phyloP scores from a whole-genome alignment of 2,329 filamentous ascomycete species.

The Pyrenophora teres region DNA sequence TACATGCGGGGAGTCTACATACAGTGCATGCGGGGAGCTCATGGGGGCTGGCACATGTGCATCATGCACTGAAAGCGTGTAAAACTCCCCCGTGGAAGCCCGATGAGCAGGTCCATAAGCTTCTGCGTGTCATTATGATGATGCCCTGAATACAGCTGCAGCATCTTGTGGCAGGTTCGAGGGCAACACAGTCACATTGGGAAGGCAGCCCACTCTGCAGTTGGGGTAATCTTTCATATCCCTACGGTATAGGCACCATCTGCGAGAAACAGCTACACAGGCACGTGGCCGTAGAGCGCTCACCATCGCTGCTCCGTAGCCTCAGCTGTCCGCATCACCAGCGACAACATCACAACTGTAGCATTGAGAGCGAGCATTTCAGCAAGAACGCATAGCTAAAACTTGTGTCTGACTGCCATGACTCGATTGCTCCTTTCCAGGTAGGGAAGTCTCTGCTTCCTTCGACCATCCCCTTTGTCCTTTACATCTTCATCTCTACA shows the following conservation, averaged over 20 bases:
- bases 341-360: neutral
- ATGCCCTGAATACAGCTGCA: neutral
- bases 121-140: neutral
- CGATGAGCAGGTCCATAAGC: neutral
- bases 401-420: too few relatives aligned
- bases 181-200: neutral
- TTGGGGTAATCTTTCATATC: too few relatives aligned
- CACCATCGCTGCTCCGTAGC: too few relatives aligned
- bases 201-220: too few relatives aligned
- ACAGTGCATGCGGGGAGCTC: neutral
- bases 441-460: neutral
- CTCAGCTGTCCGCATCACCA: too few relatives aligned
- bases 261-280: too few relatives aligned
- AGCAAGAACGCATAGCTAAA: too few relatives aligned
- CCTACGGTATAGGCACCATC: too few relatives aligned
- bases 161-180: neutral
- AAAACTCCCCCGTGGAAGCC: neutral
- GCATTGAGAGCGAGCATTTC: neutral
- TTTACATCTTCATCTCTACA: too few relatives aligned
- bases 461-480: neutral
- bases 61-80: neutral
- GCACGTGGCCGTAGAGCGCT: too few relatives aligned
- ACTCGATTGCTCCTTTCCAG: neutral
- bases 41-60: constrained; percentile 2
- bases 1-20: neutral